Base-by-base conservation (phyloP, 495 filamentous ascomycete genomes). In the Lophium mytilinum region DNA sequence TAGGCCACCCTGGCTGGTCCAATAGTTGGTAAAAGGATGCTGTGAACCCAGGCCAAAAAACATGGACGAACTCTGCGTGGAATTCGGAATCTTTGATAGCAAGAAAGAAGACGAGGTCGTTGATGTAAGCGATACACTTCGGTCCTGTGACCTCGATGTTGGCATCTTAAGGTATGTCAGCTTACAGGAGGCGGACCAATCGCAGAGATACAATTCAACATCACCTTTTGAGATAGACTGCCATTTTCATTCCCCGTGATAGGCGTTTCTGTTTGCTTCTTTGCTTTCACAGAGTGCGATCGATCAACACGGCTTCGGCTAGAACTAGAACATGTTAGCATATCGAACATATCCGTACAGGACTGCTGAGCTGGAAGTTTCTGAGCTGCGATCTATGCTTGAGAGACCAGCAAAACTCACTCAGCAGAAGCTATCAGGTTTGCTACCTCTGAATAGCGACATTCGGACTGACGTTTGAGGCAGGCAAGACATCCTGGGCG, bases 1-100 rank as follows among this genome's bases (percentile, higher is more conserved):
- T 18, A 89, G 69, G 0, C 85, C 85, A 21, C 85, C 85, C 48
- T 80, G 76, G 61, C 80, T 84, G 7, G 85, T 88, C 85, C 85
- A 89, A 68, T 89, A 89, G 66, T 89, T 89, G 60, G 81, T 80
- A 61, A 85, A 87, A 2, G 82, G 81, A 52, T 87, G 82, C 68
- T 83, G 82, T 5, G 77, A 76, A 15, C 80, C 78, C 50, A 82
- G 75, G n/a, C 82, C 85, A 67, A 87, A 89, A 39, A 87, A 81
- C 52, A 83, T 85, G 41, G 79, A 82, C 14, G 79, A 78, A 33
- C 80, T 77, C 0, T 80, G 78, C 19, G 78, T 71, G 1, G 84
- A 82, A 61, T 81, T 81, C 15, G 85, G 83, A 6, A 87, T 76
- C 66, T 88, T 80, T 50, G 83, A 85, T 19, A 88, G 75, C 19